phyloP scores from a whole-genome alignment of 441 rosid genomes.

The Populus hybrid region DNA sequence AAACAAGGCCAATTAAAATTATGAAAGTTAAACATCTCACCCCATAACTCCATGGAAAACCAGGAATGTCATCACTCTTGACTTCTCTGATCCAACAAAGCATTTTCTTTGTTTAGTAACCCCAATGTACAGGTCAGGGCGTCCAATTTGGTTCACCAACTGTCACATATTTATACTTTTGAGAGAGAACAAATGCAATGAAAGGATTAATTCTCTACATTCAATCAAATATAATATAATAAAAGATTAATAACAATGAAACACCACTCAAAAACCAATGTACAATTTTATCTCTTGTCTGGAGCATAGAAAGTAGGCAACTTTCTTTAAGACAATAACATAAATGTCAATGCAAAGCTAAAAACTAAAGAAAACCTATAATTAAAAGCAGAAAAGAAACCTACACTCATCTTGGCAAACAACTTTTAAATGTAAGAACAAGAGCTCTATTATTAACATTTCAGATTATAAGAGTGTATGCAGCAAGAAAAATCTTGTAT shows the following conservation, averaged over 20 bases:
- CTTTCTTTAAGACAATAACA: not conserved
- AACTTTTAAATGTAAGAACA: not conserved
- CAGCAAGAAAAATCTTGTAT: not conserved
- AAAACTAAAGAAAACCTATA: not conserved
- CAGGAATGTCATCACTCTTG: constrained; percentile 47
- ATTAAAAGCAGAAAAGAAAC: too few relatives aligned
- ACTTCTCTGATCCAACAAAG: constrained; percentile 52
- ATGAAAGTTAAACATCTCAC: constrained; percentile 36
- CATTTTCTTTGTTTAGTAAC: constrained; percentile 56
- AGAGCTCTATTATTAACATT: not conserved
- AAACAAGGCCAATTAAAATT: not conserved
- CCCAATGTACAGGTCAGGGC: constrained; percentile 49
- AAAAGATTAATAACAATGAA: not conserved
- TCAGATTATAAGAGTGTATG: not conserved
- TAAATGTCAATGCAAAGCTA: not conserved
- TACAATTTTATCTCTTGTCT: not conserved
- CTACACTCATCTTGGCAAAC: not conserved
- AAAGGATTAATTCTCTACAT: not conserved
- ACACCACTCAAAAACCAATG: not conserved
- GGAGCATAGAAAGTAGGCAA: not conserved
- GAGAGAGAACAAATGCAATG: not conserved
- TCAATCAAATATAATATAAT: not conserved
- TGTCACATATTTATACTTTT: constrained; percentile 28
- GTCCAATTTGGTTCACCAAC: constrained; percentile 40
- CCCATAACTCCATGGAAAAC: constrained; percentile 48